These are phyloP conservation scores for Backusella westeae DNA, from an alignment of 192 early-diverging fungal genomes.

Conservation along the genomic window DNA sequence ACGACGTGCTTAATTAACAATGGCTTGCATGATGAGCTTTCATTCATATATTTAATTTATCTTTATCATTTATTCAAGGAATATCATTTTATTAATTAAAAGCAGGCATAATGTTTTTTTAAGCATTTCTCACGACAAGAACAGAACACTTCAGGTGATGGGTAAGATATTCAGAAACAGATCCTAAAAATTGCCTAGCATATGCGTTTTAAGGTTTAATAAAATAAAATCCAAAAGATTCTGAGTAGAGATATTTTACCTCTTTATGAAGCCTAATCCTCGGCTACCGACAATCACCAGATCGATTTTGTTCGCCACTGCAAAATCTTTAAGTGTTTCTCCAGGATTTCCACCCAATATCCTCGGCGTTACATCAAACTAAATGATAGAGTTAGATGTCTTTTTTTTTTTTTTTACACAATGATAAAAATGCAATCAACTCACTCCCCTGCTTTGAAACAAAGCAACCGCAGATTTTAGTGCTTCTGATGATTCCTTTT, in stretches of 20 bases:
- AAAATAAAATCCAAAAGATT: background rate
- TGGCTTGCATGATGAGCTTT: background rate
- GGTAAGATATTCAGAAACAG: slow-evolving; percentile 20
- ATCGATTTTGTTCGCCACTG: slow-evolving; percentile 12
- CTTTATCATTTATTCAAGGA: background rate
- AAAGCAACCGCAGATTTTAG: slow-evolving; percentile 4
- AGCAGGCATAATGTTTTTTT: background rate
- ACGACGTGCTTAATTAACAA: too few relatives aligned
- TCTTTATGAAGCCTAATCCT: slow-evolving; percentile 24
- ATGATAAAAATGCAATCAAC: background rate
- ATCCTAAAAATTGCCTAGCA: slow-evolving; percentile 20
- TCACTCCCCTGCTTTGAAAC: slow-evolving; percentile 19
- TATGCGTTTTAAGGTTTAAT: background rate
- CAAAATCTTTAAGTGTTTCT: slow-evolving; percentile 14
- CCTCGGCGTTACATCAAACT: slow-evolving; percentile 8
- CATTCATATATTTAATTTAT: background rate
- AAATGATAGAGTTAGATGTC: background rate
- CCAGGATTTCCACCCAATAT: slow-evolving; percentile 18
- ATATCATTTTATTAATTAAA: background rate
- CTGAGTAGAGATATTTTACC: background rate
- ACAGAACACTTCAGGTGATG: slow-evolving; percentile 22
- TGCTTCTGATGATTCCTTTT: slow-evolving; percentile 13
- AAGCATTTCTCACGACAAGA: slow-evolving; percentile 11
- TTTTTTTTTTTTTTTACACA: background rate
- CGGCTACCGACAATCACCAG: slow-evolving; percentile 22